Base-by-base conservation (phyloP, 2,329 filamentous ascomycete genomes). In the Sordariomycetes sp. region DNA sequence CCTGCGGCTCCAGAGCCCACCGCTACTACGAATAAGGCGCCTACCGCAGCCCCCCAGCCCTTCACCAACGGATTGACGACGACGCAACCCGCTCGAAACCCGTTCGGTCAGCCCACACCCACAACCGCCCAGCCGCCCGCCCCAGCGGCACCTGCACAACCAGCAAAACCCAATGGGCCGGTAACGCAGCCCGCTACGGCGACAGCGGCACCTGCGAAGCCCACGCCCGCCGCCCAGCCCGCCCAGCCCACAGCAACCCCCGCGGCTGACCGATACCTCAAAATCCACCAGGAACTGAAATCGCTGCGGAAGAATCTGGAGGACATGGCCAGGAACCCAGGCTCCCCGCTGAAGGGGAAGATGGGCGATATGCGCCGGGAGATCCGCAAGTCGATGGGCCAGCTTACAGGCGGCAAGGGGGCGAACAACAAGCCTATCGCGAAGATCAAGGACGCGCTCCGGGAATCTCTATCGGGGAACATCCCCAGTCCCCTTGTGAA, bases 311-410 rank as follows among this genome's bases (percentile, higher is more conserved):
- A 81, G 60, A 76, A 79, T 40, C 72, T 85, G 10, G 76, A 85
- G 63, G 76, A 76, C 4, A 82, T 83, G 64, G 72, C 75, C 24
- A 81, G 86, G 59, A 59, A 67, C 16, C 62, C 69, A 65, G 69
- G 62, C 1, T 75, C 73, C 4, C 70, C 66, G 1, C 71, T 91
- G 32, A 90, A 89, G 69, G 76, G 78, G 56, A 79, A 81, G 40
- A 79, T 90, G 67, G 87, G 88, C 37, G 82, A 90, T 58, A 83
- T 89, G 76, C 80, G 89, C 48, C 78, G 89, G 60, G 80, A 85
- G 50, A 84, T 94, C 57, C 80, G 81, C 46, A 88, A 86, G 65
- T 84, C 80, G 20, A 79, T 93, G 58, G 89, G 90, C 7, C 89
- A 94, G 67, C 72, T 91, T 32, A 87, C 85, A 1, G 79, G 79